These are phyloP conservation scores for Skeletonema grethae DNA, from an alignment of 108 stramenopile genomes.

Conservation along the genomic window DNA sequence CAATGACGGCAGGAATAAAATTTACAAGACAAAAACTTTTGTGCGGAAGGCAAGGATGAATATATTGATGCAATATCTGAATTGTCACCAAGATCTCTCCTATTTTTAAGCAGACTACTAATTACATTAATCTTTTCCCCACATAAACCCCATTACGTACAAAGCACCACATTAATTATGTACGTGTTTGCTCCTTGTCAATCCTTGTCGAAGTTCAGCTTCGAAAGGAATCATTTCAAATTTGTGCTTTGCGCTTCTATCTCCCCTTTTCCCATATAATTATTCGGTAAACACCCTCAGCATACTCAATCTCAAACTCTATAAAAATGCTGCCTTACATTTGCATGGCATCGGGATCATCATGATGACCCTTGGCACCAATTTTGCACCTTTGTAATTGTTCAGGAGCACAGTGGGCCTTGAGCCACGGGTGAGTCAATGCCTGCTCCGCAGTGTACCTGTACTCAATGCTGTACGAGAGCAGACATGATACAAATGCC, in stretches of 20 bases:
- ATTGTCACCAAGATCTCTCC: not conserved
- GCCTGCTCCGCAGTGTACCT: conserved; percentile 90
- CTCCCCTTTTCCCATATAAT: not conserved
- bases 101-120: conserved; percentile 5
- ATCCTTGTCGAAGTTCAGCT: conserved; percentile 6
- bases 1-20: too few species aligned
- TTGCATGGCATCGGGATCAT: conserved; percentile 64
- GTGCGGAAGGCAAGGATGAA: too few species aligned
- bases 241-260: not conserved
- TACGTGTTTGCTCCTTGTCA: not conserved
- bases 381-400: conserved; percentile 68
- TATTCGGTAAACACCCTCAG: not conserved
- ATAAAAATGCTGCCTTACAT: conserved; percentile 30
- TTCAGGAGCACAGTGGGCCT: conserved; percentile 76
- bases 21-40: too few species aligned
- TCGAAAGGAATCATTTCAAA: not conserved
- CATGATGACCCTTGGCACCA: conserved; percentile 64
- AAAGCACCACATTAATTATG: conserved; percentile 11
- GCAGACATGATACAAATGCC: conserved; percentile 85
- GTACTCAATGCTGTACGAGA: conserved; percentile 90
- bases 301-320: not conserved
- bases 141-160: not conserved
- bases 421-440: conserved; percentile 85
- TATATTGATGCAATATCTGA: too few species aligned
- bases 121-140: not conserved